Base-by-base conservation (phyloP, 2,329 filamentous ascomycete genomes). In the Orbilia oligospora region DNA sequence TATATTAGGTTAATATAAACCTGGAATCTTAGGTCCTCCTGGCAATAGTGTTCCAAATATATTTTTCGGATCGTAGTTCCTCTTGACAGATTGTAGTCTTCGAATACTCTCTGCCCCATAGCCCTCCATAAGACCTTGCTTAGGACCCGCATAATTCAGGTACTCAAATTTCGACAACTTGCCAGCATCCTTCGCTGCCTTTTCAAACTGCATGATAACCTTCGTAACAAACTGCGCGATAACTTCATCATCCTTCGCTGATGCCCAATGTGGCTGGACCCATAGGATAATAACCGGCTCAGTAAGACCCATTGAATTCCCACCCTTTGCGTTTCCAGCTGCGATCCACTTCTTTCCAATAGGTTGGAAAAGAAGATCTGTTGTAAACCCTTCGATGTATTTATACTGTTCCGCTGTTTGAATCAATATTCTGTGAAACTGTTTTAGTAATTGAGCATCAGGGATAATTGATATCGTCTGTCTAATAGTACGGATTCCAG, bases 131-230 rank as follows among this genome's bases (percentile, higher is more conserved):
- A 86, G 84, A 41, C 86, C 82, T 82, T 88, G 85, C n/a, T 82
- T 82, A 30, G 82, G 81, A 9, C 84, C 83, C 0, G 86, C 86
- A 63, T 87, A 88, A 81, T 88, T 87, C 64, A 86, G 83, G 81
- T 87, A 87, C 30, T 87, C 76, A 44, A 83, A 86, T 0, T 82
- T 82, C 53, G 85, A 83, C 46, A 84, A 82, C 0, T 85, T 79
- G 0, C 83, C 83, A 2, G 82, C 81, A 12, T 82, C 80, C 49
- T 81, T 82, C 0, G 84, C 83, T 0, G 82, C 78, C 2, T 69
- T 58, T 12, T 84, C 73, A 3, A 84, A 81, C 18, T 80, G 65
- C 3, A 70, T 79, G 9, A 79, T 79, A 46, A 83, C 61, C 38
- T 51, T 68, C 5, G 68, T 66, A 1, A 18, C 14, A 38, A 55